Evolutionary conservation across 495 filamentous ascomycete species (phyloP).

Genomic region (Aspergillus panamensis): DNA sequence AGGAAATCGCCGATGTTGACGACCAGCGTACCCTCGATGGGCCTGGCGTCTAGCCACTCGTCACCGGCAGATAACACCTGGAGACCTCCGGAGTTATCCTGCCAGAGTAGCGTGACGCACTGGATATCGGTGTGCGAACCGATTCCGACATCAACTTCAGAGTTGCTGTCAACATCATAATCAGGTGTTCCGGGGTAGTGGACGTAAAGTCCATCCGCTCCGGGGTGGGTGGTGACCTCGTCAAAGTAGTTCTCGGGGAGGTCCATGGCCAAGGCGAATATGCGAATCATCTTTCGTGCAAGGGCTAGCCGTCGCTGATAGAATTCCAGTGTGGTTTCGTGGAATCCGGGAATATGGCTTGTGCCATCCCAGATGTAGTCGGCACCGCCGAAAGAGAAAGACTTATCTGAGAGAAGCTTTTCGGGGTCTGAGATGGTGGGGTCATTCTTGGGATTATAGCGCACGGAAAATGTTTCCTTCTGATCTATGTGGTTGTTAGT

Average conservation of each 20-base stretch:
- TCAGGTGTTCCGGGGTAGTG: constrained; percentile 48
- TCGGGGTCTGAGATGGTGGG: constrained; percentile 37
- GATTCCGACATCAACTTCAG: constrained; percentile 42
- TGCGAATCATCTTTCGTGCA: constrained; percentile 43
- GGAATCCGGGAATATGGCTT: constrained; percentile 45
- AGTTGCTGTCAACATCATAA: constrained; percentile 17
- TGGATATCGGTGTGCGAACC: constrained; percentile 59
- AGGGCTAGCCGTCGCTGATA: constrained; percentile 45
- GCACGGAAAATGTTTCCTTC: constrained; percentile 43
- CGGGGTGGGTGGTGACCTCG: constrained; percentile 46
- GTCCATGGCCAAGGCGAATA: constrained; percentile 49
- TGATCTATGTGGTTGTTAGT: constrained; percentile 17
- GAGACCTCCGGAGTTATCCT: constrained; percentile 51
- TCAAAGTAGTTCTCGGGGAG: constrained; percentile 52
- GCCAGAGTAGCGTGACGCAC: constrained; percentile 56
- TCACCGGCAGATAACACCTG: constrained; percentile 50
- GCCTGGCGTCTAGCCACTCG: constrained; percentile 54
- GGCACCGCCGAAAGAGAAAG: constrained; percentile 11
- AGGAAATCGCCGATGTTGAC: constrained; percentile 67
- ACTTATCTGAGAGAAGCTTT: constrained; percentile 30
- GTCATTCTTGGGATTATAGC: constrained; percentile 46
- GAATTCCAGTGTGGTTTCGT: constrained; percentile 43
- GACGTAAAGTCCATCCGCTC: constrained; percentile 48
- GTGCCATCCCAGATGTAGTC: constrained; percentile 49
- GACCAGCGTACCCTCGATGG: constrained; percentile 55